phyloP scores from a whole-genome alignment of 495 filamentous ascomycete species.

The Rhypophila decipiens region DNA sequence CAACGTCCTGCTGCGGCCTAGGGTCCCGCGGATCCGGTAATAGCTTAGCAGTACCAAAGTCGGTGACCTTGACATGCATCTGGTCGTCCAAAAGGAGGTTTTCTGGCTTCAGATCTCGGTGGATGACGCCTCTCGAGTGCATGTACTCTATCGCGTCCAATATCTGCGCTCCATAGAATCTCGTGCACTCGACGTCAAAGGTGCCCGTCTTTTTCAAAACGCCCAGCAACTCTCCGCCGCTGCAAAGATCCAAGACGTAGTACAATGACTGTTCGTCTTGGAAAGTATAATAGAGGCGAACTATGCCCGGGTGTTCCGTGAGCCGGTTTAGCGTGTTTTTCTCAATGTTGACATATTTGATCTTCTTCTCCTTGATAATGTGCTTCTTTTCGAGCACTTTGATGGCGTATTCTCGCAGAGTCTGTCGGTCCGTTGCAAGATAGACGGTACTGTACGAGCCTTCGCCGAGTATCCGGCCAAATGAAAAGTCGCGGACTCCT shows the following conservation, averaged over 20 bases:
- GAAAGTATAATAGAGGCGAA: constrained; percentile 97
- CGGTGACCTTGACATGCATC: constrained; percentile 98
- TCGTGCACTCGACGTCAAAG: constrained; percentile 92
- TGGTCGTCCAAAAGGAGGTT: constrained; percentile 92
- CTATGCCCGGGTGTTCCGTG: constrained; percentile 94
- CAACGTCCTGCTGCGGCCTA: constrained; percentile 36
- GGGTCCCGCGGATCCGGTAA: constrained; percentile 60
- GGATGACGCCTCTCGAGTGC: constrained; percentile 93
- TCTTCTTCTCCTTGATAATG: constrained; percentile 99
- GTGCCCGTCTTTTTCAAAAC: constrained; percentile 89
- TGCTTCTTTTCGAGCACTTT: constrained; percentile 98
- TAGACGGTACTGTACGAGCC: constrained; percentile 98
- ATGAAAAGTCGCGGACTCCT: constrained; percentile 93
- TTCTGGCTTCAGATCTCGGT: constrained; percentile 95
- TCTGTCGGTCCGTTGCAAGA: constrained; percentile 91
- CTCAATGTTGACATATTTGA: constrained; percentile 99
- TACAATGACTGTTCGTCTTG: constrained; percentile 95
- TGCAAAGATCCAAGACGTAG: constrained; percentile 92
- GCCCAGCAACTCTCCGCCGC: constrained; percentile 85
- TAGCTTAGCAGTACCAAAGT: constrained; percentile 96
- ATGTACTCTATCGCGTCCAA: constrained; percentile 96
- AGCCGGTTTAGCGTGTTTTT: constrained; percentile 95
- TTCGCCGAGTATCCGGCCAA: constrained; percentile 87
- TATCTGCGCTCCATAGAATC: constrained; percentile 95
- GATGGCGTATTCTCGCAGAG: constrained; percentile 93